Evolutionary conservation across 2,329 filamentous ascomycete genomes (phyloP).

Genomic region (Penicillium italicum): DNA sequence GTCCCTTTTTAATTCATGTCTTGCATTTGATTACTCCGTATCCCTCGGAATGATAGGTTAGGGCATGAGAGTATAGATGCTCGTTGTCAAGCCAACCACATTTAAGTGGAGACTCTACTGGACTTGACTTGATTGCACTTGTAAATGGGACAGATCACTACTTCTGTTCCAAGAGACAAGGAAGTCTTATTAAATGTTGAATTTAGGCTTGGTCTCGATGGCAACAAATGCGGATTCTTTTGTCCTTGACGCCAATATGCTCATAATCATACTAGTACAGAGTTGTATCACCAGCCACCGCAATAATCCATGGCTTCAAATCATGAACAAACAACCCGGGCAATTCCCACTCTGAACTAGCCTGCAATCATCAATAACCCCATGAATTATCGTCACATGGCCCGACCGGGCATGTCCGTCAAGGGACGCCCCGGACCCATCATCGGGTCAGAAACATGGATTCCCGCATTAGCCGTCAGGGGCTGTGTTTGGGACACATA

Average conservation of each 20-base stretch:
- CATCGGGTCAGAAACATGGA: slow-evolving; percentile 2
- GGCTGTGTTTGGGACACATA: slow-evolving; percentile 27
- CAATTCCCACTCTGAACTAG: background rate
- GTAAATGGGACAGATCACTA: background rate
- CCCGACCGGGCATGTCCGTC: slow-evolving; percentile 18
- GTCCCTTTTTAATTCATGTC: slow-evolving; percentile 17
- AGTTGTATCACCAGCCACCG: background rate
- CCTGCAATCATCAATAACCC: slow-evolving; percentile 2
- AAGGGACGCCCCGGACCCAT: slow-evolving; percentile 16
- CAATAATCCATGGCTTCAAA: background rate
- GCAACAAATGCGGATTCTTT: background rate
- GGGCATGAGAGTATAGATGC: background rate
- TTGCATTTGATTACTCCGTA: slow-evolving; percentile 16
- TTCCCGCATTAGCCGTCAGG: slow-evolving; percentile 4
- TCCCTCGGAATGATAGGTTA: background rate
- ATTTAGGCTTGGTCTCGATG: background rate
- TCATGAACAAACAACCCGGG: background rate
- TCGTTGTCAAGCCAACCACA: slow-evolving; percentile 4
- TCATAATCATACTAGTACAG: slow-evolving; percentile 9
- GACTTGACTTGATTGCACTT: background rate
- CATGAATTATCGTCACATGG: slow-evolving; percentile 12
- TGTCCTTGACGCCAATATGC: background rate
- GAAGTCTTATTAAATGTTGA: background rate
- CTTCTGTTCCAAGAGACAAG: background rate
- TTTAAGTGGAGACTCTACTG: background rate